phyloP scores from a whole-genome alignment of 208 protist species.

The Trichomonas gallinae region DNA sequence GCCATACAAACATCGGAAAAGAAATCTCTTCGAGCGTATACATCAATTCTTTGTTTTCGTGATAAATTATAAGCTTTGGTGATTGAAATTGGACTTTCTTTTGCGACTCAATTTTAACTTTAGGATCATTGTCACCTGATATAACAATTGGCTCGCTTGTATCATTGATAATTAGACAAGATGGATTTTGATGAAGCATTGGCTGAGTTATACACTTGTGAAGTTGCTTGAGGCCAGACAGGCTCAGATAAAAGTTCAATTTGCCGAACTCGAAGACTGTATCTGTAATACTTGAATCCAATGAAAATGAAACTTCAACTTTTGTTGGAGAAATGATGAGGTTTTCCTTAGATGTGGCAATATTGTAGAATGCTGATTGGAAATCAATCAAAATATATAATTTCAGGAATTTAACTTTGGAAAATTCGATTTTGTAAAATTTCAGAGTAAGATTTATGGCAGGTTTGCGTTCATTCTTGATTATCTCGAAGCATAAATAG shows the following conservation, averaged over 20 bases:
- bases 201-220: neutral
- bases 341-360: neutral
- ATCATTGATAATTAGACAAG: neutral
- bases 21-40: neutral
- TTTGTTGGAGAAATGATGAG: neutral
- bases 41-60: neutral
- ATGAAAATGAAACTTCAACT: neutral
- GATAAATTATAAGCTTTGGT: neutral
- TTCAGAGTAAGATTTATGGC: neutral
- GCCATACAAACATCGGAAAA: neutral
- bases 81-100: neutral
- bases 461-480: neutral
- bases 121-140: neutral
- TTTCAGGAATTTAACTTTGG: neutral
- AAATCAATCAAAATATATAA: neutral
- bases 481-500: neutral
- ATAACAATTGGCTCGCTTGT: neutral
- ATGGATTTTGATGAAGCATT: neutral
- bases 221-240: neutral
- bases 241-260: neutral
- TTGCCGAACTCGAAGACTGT: neutral
- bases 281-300: neutral
- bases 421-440: neutral
- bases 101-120: neutral
- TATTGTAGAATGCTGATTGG: neutral